Evolutionary conservation across 169 alveolate genomes (phyloP).

Genomic region (Theileria annulata): DNA sequence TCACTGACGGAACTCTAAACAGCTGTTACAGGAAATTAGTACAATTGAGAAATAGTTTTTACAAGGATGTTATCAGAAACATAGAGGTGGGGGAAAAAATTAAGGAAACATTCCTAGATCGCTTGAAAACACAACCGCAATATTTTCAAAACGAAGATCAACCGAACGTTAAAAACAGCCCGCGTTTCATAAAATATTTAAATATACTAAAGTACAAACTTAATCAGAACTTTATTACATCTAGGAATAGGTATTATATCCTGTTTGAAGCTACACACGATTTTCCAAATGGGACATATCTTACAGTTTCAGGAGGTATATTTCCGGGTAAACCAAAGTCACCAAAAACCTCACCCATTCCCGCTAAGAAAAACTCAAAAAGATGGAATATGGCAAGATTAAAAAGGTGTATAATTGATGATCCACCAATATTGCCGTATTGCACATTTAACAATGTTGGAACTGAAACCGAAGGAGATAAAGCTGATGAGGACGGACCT

Average conservation of each 20-base stretch:
- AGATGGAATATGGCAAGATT: not conserved
- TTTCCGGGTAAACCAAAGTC: not conserved
- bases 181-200: not conserved
- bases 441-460: not conserved
- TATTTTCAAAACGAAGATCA: not conserved
- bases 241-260: not conserved
- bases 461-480: not conserved
- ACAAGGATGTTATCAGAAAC: not conserved
- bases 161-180: not conserved
- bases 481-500: not conserved
- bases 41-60: not conserved
- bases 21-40: not conserved
- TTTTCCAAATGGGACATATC: not conserved
- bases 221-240: not conserved
- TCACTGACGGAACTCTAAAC: not conserved
- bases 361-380: not conserved
- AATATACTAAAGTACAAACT: not conserved
- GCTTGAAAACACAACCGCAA: not conserved
- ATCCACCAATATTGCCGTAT: not conserved
- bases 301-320: not conserved
- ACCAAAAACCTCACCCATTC: not conserved
- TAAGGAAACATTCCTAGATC: not conserved
- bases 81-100: constrained; percentile 1
- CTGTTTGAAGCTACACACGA: not conserved
- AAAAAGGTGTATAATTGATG: not conserved